Percentiles rank a stretch among this genome's conserved stretches.
These are phyloP conservation scores for Talaromyces rugulosus DNA, from an alignment of 2,329 filamentous ascomycete genomes.

Conservation along the genomic window DNA sequence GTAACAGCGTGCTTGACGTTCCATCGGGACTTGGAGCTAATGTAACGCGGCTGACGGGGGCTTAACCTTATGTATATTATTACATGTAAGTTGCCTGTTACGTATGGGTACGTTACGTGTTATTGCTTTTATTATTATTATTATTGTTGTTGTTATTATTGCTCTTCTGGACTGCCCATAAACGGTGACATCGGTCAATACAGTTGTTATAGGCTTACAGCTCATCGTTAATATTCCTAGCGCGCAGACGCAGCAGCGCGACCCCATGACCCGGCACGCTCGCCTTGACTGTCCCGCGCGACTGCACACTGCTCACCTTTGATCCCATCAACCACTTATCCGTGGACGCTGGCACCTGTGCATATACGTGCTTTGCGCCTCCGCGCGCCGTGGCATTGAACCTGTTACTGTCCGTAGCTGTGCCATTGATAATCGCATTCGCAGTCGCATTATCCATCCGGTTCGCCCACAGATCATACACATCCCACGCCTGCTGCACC, in stretches of 20 bases:
- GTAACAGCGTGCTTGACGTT: neutral
- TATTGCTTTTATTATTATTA: neutral
- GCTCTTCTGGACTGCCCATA: neutral
- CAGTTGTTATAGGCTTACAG: constrained; percentile 17
- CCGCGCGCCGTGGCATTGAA: constrained; percentile 47
- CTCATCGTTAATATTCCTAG: constrained; percentile 39
- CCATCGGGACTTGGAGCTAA: neutral
- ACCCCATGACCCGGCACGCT: constrained; percentile 47
- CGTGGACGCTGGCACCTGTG: constrained; percentile 31
- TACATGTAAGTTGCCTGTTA: no score
- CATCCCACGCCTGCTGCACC: constrained; percentile 45
- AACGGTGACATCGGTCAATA: neutral
- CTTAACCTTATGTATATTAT: neutral
- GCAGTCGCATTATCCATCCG: constrained; percentile 49
- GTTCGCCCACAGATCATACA: constrained; percentile 54
- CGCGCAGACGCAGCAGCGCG: constrained; percentile 47
- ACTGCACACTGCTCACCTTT: constrained; percentile 42
- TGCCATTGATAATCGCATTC: constrained; percentile 41
- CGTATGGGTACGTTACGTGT: no score
- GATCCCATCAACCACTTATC: constrained; percentile 41
- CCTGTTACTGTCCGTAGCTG: constrained; percentile 21
- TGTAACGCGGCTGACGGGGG: neutral
- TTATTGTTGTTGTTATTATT: neutral
- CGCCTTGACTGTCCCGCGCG: constrained; percentile 41
- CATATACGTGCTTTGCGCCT: constrained; percentile 48